Base-by-base conservation (phyloP, 2,329 filamentous ascomycete species). In the Fusarium coffeatum region DNA sequence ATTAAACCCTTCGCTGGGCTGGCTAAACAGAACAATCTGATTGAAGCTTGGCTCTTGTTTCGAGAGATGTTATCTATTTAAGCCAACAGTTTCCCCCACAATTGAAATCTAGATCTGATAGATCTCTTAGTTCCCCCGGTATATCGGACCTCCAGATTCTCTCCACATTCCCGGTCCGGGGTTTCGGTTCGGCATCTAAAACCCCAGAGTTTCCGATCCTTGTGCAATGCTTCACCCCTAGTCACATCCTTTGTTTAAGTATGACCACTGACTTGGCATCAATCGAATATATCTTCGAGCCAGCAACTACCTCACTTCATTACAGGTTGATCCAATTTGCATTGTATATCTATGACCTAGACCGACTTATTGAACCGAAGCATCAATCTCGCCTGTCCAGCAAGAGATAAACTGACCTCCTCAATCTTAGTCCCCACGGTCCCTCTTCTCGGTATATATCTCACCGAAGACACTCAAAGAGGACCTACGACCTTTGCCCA, bases 161-260 rank as follows among this genome's bases (percentile, higher is more conserved):
- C 56, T 46, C 59, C 56, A 54, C 56, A 40, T 34, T 62, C 56
- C 59, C 56, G 56, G n/a, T 20, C 59, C 22, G 46, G 59, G 55
- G 40, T 20, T 45, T 63, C 60, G 48, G 58, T 63, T 63, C 58
- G 60, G 59, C 28, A 30, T 7, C 28, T 13, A 8, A 51, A 15
- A 40, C 23, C 49, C 32, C 32, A 7, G 34, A 16, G 11, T 22
- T 20, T 51, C 34, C 18, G 22, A 4, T 13, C 30, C 0, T 15
- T n/a, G n/a, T 15, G 15, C 30, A 32, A 32, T 32, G 8, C 6
- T 30, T 5, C 5, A 7, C 7, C 1, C 3, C 7, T 30, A 30
- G 13, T 30, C 5, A 30, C 13, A 30, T 30, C 13, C 6, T 15
- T 30, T 13, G 4, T 30, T 30, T 30, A 12, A 2, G 12, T 30